Evolutionary conservation across 768 basidiomycete genomes (phyloP).

Genomic region (Amanita polypyramis): DNA sequence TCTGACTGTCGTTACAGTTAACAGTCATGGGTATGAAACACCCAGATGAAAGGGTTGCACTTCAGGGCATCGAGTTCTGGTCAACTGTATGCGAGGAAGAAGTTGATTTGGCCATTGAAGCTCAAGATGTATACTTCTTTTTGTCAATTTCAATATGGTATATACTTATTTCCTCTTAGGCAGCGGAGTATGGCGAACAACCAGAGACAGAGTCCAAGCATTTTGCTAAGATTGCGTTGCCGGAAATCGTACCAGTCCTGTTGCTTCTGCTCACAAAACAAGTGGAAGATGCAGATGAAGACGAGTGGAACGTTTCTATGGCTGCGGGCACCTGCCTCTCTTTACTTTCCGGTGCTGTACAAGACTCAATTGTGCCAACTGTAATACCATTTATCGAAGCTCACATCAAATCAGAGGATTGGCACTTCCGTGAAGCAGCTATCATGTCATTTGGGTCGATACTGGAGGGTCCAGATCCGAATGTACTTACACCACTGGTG

Average conservation of each 20-base stretch:
- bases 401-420: slow-evolving; percentile 85
- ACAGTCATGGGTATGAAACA: slow-evolving; percentile 98
- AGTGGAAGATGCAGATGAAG: slow-evolving; percentile 95
- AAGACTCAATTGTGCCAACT: slow-evolving; percentile 82
- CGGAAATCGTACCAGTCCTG: slow-evolving; percentile 91
- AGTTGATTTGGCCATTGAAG: slow-evolving; percentile 83
- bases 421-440: slow-evolving; percentile 94
- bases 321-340: slow-evolving; percentile 88
- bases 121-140: slow-evolving; percentile 62
- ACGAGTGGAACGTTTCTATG: slow-evolving; percentile 99
- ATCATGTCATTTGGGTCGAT: slow-evolving; percentile 99
- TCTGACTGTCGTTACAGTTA: slow-evolving; percentile 38
- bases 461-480: slow-evolving; percentile 89
- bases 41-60: slow-evolving; percentile 77
- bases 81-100: slow-evolving; percentile 98
- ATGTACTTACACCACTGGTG: slow-evolving; percentile 81
- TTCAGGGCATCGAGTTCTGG: slow-evolving; percentile 99
- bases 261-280: slow-evolving; percentile 83
- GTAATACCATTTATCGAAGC: slow-evolving; percentile 98
- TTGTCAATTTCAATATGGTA: neutral
- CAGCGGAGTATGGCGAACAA: slow-evolving; percentile 79
- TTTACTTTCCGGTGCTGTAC: slow-evolving; percentile 82
- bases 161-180: slow-evolving; percentile 33
- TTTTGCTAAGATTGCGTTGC: slow-evolving; percentile 90
- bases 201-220: slow-evolving; percentile 80